These are phyloP conservation scores for Wickerhamiella bombiphila DNA, from an alignment of 805 yeast genomes.

Conservation along the genomic window DNA sequence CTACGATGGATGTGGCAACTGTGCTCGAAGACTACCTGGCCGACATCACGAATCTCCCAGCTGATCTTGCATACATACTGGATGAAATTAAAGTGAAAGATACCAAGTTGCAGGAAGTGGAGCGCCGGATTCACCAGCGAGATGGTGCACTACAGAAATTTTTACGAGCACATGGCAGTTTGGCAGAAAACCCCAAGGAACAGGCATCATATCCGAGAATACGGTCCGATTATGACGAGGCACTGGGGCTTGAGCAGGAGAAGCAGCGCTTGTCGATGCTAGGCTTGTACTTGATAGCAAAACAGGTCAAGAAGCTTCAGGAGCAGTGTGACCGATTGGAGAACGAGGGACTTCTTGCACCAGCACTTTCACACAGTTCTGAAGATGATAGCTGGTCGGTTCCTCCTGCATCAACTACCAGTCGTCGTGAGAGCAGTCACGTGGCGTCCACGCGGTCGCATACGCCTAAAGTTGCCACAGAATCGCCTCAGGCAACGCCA, in stretches of 20 bases:
- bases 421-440: constrained; percentile 9
- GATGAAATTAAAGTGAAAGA: constrained; percentile 69
- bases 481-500: background rate
- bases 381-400: constrained; percentile 4
- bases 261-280: constrained; percentile 72
- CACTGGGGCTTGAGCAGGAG: constrained; percentile 53
- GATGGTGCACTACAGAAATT: constrained; percentile 75
- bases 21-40: constrained; percentile 53
- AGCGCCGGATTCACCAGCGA: constrained; percentile 50
- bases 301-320: constrained; percentile 60
- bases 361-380: constrained; percentile 11
- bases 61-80: constrained; percentile 66
- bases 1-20: constrained; percentile 80
- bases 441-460: background rate
- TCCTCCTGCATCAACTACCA: background rate
- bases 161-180: constrained; percentile 69
- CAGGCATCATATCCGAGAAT: constrained; percentile 49
- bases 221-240: constrained; percentile 47
- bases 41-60: constrained; percentile 63
- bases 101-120: constrained; percentile 43
- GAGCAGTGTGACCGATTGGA: constrained; percentile 63
- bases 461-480: background rate
- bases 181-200: constrained; percentile 72
- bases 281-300: constrained; percentile 59
- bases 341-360: constrained; percentile 63